phyloP scores from a whole-genome alignment of 345 rosid genomes.

The Triadica sebifera region DNA sequence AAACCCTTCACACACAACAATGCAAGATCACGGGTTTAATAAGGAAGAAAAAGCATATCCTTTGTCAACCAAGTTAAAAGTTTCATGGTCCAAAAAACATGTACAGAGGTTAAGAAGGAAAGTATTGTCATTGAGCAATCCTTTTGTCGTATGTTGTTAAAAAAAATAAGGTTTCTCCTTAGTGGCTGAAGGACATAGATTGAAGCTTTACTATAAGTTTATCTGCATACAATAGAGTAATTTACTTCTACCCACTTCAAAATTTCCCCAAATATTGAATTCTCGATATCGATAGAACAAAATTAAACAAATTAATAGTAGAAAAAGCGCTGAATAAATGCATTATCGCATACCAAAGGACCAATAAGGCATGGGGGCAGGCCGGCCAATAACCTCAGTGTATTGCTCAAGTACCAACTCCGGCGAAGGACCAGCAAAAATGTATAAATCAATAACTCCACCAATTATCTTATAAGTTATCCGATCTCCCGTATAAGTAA shows the following conservation, averaged over 20 bases:
- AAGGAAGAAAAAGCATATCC: neutral
- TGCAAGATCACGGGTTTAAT: neutral
- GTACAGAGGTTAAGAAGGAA: too few species aligned
- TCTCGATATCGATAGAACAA: neutral
- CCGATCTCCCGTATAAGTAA: slow-evolving; percentile 48
- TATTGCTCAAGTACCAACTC: slow-evolving; percentile 59
- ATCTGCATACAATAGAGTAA: too few species aligned
- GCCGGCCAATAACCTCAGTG: slow-evolving; percentile 62
- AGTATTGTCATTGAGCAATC: too few species aligned
- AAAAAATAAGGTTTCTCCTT: too few species aligned
- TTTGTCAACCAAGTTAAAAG: neutral
- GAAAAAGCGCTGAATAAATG: too few species aligned
- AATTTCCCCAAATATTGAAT: neutral
- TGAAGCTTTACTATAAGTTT: too few species aligned
- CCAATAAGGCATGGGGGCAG: slow-evolving; percentile 86
- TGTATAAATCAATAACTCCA: slow-evolving; percentile 60
- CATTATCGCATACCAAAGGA: slow-evolving; percentile 48
- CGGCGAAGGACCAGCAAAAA: slow-evolving; percentile 58
- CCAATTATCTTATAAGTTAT: slow-evolving; percentile 64
- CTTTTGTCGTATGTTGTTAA: too few species aligned
- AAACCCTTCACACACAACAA: slow-evolving; percentile 41
- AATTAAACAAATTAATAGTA: too few species aligned
- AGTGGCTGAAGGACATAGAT: too few species aligned
- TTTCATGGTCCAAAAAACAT: neutral
- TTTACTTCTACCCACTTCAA: too few species aligned